phyloP scores from a whole-genome alignment of 2,329 filamentous ascomycete species.

The Claviceps citrina region DNA sequence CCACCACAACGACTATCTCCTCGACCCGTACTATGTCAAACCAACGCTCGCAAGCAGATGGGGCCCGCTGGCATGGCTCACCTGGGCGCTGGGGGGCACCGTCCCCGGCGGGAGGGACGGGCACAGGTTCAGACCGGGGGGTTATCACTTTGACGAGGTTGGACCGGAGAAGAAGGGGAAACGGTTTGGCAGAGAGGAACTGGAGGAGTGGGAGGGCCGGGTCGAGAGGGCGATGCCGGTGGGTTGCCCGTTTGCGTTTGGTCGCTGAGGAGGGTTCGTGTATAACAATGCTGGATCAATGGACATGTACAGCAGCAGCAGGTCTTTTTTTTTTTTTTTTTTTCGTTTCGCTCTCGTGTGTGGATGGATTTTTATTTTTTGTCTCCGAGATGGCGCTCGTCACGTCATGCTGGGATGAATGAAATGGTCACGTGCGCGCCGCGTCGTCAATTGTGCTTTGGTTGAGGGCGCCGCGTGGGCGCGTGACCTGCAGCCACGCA shows the following conservation, averaged over 20 bases:
- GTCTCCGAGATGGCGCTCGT: too few species aligned
- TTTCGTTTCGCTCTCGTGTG: too few species aligned
- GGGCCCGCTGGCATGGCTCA: slow-evolving; percentile 3
- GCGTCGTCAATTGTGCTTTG: too few species aligned
- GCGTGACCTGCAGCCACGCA: too few species aligned
- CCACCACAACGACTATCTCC: neutral
- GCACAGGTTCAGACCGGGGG: neutral
- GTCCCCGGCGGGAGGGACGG: slow-evolving; percentile 1
- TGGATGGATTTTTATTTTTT: neutral
- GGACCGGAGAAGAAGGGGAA: neutral
- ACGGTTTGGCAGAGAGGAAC: neutral
- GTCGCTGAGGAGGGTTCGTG: neutral
- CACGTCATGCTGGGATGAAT: too few species aligned
- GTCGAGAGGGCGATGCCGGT: slow-evolving; percentile 1
- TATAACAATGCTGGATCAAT: neutral
- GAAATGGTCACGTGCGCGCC: too few species aligned
- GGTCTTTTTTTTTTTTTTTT: too few species aligned
- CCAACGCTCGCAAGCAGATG: slow-evolving; percentile 3
- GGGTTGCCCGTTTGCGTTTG: slow-evolving; percentile 3
- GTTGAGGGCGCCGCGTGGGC: too few species aligned
- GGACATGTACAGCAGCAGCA: too few species aligned
- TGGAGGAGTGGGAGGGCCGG: neutral
- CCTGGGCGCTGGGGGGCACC: slow-evolving; percentile 1
- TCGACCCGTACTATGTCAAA: slow-evolving; percentile 4
- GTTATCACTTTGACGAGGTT: slow-evolving; percentile 3